Percentiles rank a stretch among this genome's conserved stretches.
Evolutionary conservation across 371 early-diverging fungal species (phyloP).

Genomic region (Funneliformis caledonium): DNA sequence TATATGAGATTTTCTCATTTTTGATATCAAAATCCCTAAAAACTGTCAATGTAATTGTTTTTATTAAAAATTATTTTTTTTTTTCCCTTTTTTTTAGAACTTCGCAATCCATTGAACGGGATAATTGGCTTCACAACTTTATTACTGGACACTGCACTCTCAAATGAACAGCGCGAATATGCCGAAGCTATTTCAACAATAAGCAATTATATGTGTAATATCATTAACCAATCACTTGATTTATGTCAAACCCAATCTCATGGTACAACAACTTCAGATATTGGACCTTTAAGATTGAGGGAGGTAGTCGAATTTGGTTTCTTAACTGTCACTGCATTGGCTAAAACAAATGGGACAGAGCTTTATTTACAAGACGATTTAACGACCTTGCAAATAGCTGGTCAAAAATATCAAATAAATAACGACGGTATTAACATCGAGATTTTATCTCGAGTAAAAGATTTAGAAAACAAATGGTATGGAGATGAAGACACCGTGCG

Average conservation of each 20-base stretch:
- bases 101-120: constrained; percentile 17
- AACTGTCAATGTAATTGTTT: no score
- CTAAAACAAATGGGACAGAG: background rate
- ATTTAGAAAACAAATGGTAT: background rate
- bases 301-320: constrained; percentile 7
- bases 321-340: background rate
- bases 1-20: no score
- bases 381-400: background rate
- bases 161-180: background rate
- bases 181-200: constrained; percentile 3
- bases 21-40: no score
- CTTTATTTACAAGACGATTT: background rate
- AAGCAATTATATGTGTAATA: constrained; percentile 10
- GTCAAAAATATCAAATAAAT: background rate
- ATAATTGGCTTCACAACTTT: constrained; percentile 3
- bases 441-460: background rate
- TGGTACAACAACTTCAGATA: background rate
- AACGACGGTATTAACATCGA: background rate
- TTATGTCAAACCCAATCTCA: constrained; percentile 12
- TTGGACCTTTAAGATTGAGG: background rate
- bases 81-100: background rate
- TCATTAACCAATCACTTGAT: constrained; percentile 12
- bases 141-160: background rate
- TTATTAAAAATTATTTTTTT: background rate
- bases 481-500: background rate